Evolutionary conservation across 352 stramenopile species (phyloP), one percentile per base, ranked within the genome.

Genomic region (Lagenidium giganteum): DNA sequence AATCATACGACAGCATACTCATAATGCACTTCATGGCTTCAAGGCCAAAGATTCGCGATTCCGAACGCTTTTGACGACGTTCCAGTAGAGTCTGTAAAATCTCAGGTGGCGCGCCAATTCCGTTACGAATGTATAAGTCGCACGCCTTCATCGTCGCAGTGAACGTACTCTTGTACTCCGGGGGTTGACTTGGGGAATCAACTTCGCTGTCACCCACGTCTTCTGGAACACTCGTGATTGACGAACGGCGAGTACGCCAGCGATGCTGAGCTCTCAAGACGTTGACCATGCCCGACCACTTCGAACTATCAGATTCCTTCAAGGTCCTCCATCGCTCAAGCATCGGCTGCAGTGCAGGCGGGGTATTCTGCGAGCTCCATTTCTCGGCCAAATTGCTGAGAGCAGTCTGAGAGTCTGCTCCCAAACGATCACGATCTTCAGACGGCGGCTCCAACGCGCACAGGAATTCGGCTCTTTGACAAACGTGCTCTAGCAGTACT

Each of bases 211-310:
- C 2, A 52, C 3, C 9, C 49, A n/a, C n/a, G n/a, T n/a, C 3
- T 14, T 16, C 28, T 24, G 8, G 25, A 18, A 16, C 12, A n/a
- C 32, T 20, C 17, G n/a, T 57, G 35, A 83, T 55, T 1, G 76
- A 88, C 9, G 72, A 67, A 42, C 72, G 59, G n/a, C 76, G 57
- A 42, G 56, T 62, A 9, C 67, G 47, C 67, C 67, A 80, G n/a
- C 59, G 65, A 47, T 91, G 59, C 33, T 95, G 83, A 20, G 83
- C 83, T 18, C 81, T 73, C 26, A 95, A 41, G 0, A 95, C 74
- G 42, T 91, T 72, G 3, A 95, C 81, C 22, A 95, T 82, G 2
- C 83, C 83, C 13, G 77, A 86, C 83, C 83, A 95, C 43, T 90
- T 93, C 0, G 73, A 88, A 21, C 71, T 87, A 38, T 95, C 83